These are phyloP conservation scores for Fusarium pilosicola DNA, from an alignment of 2,329 filamentous ascomycete genomes.

Conservation along the genomic window DNA sequence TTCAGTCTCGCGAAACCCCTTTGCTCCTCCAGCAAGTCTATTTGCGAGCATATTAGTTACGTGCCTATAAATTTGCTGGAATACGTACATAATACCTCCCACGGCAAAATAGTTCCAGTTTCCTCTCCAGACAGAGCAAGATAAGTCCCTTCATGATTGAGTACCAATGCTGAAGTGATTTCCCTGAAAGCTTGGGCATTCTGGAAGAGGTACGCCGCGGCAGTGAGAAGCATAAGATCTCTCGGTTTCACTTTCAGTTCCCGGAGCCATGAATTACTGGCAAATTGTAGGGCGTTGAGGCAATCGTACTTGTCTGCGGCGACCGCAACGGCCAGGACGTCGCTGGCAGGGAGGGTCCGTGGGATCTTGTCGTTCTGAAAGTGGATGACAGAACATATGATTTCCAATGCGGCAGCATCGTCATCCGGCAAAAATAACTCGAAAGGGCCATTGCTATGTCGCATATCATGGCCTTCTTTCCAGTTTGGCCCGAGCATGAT, in stretches of 20 bases:
- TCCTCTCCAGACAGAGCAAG: rapidly evolving
- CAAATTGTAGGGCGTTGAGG: rapidly evolving
- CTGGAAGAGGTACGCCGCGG: rapidly evolving
- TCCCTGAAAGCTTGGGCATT: rapidly evolving
- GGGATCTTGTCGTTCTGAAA: not conserved
- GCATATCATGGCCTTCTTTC: not conserved
- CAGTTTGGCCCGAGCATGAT: not conserved
- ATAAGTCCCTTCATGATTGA: rapidly evolving
- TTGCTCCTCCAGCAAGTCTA: not conserved
- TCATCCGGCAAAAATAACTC: rapidly evolving
- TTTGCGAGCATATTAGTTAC: not conserved
- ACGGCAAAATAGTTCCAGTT: rapidly evolving
- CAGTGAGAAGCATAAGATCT: rapidly evolving
- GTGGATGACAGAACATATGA: not conserved
- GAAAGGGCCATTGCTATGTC: rapidly evolving
- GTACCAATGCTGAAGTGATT: rapidly evolving
- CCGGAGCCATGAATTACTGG: rapidly evolving
- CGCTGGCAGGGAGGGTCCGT: not conserved
- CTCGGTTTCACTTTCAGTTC: rapidly evolving
- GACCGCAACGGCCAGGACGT: rapidly evolving
- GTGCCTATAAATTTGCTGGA: rapidly evolving
- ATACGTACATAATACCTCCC: not conserved
- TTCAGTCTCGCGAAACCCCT: not conserved
- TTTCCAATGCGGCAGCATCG: not conserved
- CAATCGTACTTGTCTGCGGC: not conserved